Base-by-base conservation (phyloP, 2,329 filamentous ascomycete genomes). In the Raffaelea arxii region DNA sequence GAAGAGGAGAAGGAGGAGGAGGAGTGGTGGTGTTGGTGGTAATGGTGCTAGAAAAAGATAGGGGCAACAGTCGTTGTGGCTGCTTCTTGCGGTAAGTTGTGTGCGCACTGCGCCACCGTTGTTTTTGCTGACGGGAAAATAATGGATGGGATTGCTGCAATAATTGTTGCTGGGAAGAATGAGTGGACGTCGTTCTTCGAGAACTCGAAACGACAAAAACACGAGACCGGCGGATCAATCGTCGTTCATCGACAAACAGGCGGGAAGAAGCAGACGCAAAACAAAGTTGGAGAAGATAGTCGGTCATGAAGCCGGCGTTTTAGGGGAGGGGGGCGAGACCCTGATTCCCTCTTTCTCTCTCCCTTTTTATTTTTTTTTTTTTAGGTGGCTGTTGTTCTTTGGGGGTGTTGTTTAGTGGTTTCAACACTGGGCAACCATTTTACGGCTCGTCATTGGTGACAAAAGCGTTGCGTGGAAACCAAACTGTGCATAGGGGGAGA, bases 221-320 rank as follows among this genome's bases (percentile, higher is more conserved):
- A 64, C 64, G 67, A 57, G 64, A 52, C 43, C 59, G 54, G 54
- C 65, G 63, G 49, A 62, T 64, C 53, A 70, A 57, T 52, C 65
- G 65, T 53, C 62, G 59, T 53, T 72, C 66, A 63, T 71, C 58
- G 53, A 69, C 62, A 58, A 72, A 62, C 60, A 65, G 56, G 61
- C 62, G 63, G 55, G 67, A 67, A 57, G 62, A 68, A 56, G 67
- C 65, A 60, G 70, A 66, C 54, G 65, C 59, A 58, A 67, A 65
- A 59, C 71, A 74, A 53, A 71, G 62, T 59, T 65, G 62, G 49
- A 73, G 58, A 51, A 72, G 64, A 57, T 66, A 67, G 56, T 55
- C 54, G 57, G 66, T 71, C 72, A 75, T 75, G 67, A 63, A 58
- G 60, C 57, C 56, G 50, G 44, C 27, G 51, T 4, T 37, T 22